These are phyloP conservation scores for Litsea cubeba DNA, from an alignment of 164 flowering plant species.

Conservation along the genomic window DNA sequence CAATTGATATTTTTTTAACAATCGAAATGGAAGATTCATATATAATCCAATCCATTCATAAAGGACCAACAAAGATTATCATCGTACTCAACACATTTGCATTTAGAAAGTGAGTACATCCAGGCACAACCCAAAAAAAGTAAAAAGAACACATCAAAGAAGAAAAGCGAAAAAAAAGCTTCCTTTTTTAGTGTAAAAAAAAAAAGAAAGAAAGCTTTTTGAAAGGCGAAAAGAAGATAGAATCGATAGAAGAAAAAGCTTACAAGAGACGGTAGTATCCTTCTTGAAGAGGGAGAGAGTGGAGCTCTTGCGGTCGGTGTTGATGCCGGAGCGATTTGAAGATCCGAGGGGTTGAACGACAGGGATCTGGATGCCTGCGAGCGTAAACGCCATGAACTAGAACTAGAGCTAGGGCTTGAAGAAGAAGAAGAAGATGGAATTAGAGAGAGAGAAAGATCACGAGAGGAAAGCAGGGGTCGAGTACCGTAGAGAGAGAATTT, in stretches of 20 bases:
- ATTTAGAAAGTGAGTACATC: too few relatives aligned
- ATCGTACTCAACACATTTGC: too few relatives aligned
- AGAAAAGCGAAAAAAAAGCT: too few relatives aligned
- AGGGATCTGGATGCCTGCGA: slow-evolving; percentile 26
- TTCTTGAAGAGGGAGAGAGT: slow-evolving; percentile 14
- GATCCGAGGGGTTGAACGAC: slow-evolving; percentile 10
- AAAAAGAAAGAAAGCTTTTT: too few relatives aligned
- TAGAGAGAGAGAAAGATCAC: neutral
- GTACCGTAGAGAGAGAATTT: neutral
- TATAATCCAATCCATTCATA: too few relatives aligned
- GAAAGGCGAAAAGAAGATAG: too few relatives aligned
- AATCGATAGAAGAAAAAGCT: neutral
- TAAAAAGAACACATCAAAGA: too few relatives aligned
- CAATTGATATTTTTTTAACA: too few relatives aligned
- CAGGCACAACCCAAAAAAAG: too few relatives aligned
- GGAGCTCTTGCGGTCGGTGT: slow-evolving; percentile 15
- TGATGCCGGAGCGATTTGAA: slow-evolving; percentile 16
- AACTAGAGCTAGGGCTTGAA: neutral
- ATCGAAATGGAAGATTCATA: too few relatives aligned
- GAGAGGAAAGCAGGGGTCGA: neutral
- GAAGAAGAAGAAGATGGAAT: neutral
- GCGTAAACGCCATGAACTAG: slow-evolving; percentile 23
- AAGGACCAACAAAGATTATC: too few relatives aligned
- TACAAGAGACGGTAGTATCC: slow-evolving; percentile 12
- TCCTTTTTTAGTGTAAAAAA: too few relatives aligned